Conservation (phyloP, 257 asterid species). For the Fraxinus cuspidata region DNA sequence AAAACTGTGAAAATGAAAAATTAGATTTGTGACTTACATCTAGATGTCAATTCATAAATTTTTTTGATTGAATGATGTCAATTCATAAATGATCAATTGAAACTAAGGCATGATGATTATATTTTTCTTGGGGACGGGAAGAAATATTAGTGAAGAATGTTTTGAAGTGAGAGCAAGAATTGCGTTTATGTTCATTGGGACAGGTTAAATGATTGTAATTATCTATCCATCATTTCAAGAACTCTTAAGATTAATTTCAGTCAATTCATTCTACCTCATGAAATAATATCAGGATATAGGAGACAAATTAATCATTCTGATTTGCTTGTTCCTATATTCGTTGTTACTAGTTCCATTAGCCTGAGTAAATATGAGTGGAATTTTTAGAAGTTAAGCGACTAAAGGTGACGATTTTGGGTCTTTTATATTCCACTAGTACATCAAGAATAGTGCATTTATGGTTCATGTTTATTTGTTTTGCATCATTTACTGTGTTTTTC, state of each 20-base stretch:
- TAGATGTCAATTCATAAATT: background rate
- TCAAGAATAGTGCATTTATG: background rate
- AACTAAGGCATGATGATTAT: background rate
- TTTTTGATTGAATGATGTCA: no score
- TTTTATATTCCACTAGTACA: background rate
- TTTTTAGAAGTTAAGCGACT: background rate
- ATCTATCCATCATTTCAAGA: background rate
- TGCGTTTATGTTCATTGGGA: background rate
- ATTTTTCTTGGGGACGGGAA: background rate
- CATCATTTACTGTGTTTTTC: background rate
- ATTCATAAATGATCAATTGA: background rate
- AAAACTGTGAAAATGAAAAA: background rate
- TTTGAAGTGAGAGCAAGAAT: background rate
- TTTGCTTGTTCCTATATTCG: background rate
- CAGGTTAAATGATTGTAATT: no score
- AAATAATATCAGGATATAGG: background rate
- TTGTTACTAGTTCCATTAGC: background rate
- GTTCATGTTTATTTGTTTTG: background rate
- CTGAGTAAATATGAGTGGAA: background rate
- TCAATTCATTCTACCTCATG: background rate
- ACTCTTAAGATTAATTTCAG: no score
- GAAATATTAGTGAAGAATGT: background rate
- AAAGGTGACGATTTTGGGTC: slow-evolving; percentile 1
- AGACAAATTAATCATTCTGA: background rate
- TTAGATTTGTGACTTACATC: background rate